Percentiles rank a stretch among this genome's conserved stretches.
These are phyloP conservation scores for Pugionium dolabratum DNA, from an alignment of 345 rosid species.

Conservation along the genomic window DNA sequence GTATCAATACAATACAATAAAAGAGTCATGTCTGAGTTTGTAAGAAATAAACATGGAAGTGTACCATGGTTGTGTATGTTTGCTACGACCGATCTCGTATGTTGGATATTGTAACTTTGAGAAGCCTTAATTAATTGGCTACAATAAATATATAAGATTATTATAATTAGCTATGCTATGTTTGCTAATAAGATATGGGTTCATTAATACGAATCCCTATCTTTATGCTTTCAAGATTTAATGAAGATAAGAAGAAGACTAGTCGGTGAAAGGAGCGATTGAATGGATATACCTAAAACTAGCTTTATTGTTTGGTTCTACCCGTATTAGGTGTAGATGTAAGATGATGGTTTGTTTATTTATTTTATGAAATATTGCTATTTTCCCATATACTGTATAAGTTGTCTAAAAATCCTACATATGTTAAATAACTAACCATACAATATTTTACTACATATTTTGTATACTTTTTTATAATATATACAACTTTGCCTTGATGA, in stretches of 20 bases:
- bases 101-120: constrained; percentile 10
- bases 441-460: too few relatives aligned
- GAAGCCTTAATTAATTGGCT: not conserved
- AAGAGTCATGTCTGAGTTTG: constrained; percentile 19
- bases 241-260: not conserved
- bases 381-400: too few relatives aligned
- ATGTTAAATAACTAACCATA: too few relatives aligned
- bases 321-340: not conserved
- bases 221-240: constrained; percentile 4
- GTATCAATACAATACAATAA: constrained; percentile 11
- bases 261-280: not conserved
- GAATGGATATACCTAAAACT: not conserved
- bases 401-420: too few relatives aligned
- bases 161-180: not conserved
- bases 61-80: constrained; percentile 7
- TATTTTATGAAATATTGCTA: too few relatives aligned
- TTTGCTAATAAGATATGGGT: constrained; percentile 10
- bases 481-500: too few relatives aligned
- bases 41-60: constrained; percentile 8
- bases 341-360: too few relatives aligned
- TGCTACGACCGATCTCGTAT: constrained; percentile 1
- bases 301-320: not conserved
- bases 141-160: constrained; percentile 7
- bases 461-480: too few relatives aligned
- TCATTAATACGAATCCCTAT: not conserved